A percentile compares a stretch with the other conserved stretches of the same genome.
Evolutionary conservation across 257 asterid genomes (phyloP).

Genomic region (Coffea eugenioides): DNA sequence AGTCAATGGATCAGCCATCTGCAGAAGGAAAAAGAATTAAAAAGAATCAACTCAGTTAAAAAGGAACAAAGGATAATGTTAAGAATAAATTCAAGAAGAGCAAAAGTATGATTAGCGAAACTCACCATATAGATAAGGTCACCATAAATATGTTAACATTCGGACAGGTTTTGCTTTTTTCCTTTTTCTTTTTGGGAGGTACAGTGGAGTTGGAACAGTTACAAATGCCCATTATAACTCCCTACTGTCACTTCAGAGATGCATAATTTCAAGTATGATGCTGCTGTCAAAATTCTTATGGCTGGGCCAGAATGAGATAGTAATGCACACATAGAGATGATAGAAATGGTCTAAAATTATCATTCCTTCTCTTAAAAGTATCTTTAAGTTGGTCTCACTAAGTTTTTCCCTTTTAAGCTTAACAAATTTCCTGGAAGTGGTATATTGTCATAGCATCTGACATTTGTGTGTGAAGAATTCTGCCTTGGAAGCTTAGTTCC

Average conservation of each 20-base stretch:
- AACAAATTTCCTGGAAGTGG: background rate
- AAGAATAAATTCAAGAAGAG: background rate
- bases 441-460: background rate
- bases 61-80: background rate
- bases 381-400: background rate
- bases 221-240: background rate
- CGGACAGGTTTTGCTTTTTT: too few relatives aligned
- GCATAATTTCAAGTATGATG: background rate
- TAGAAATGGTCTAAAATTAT: background rate
- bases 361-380: background rate
- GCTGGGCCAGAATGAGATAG: background rate
- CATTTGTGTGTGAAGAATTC: background rate
- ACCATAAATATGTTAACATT: background rate
- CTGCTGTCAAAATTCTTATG: background rate
- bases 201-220: background rate
- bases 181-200: background rate
- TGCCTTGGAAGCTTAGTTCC: background rate
- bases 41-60: background rate
- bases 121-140: too few relatives aligned
- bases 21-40: conserved; percentile 17
- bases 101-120: background rate
- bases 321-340: background rate
- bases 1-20: conserved; percentile 91
- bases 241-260: background rate
- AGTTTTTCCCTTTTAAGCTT: background rate